Evolutionary conservation across 352 stramenopile genomes (phyloP).

Genomic region (Thalassiosira exigua): DNA sequence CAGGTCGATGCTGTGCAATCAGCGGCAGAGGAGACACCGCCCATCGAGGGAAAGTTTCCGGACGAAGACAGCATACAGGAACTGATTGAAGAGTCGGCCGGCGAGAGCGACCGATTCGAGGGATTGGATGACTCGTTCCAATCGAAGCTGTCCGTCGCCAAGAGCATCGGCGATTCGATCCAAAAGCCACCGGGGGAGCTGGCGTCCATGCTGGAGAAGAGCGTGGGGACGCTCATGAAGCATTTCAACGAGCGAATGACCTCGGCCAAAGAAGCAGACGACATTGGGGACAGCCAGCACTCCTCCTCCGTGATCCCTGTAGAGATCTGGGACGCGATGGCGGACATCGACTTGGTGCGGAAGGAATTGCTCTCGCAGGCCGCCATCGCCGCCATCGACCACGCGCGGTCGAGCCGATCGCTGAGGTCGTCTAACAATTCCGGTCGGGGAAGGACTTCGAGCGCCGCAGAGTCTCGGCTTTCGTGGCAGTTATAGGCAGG

Average conservation of each 20-base stretch:
- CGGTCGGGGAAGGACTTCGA: neutral
- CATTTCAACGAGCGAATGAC: conserved; percentile 44
- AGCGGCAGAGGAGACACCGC: neutral
- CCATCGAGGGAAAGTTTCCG: neutral
- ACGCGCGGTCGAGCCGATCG: neutral
- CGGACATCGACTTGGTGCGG: conserved; percentile 70
- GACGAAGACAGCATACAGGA: neutral
- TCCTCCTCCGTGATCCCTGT: conserved; percentile 45
- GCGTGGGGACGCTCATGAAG: conserved; percentile 48
- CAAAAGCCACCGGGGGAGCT: conserved; percentile 30
- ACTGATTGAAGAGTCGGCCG: neutral
- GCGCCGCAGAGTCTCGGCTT: neutral
- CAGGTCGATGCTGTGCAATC: neutral
- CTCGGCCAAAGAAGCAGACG: neutral
- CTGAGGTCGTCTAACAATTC: conserved; percentile 14
- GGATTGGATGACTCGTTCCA: neutral
- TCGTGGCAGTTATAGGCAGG: conserved; percentile 10
- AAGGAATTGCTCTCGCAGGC: conserved; percentile 55
- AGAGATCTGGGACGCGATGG: conserved; percentile 71
- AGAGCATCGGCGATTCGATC: neutral
- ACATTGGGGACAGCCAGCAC: neutral
- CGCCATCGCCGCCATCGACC: conserved; percentile 20
- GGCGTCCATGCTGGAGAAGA: conserved; percentile 44
- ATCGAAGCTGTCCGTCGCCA: neutral
- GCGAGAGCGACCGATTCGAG: neutral